phyloP scores from a whole-genome alignment of 371 early-diverging fungal genomes.

The Lichtheimia ornata region DNA sequence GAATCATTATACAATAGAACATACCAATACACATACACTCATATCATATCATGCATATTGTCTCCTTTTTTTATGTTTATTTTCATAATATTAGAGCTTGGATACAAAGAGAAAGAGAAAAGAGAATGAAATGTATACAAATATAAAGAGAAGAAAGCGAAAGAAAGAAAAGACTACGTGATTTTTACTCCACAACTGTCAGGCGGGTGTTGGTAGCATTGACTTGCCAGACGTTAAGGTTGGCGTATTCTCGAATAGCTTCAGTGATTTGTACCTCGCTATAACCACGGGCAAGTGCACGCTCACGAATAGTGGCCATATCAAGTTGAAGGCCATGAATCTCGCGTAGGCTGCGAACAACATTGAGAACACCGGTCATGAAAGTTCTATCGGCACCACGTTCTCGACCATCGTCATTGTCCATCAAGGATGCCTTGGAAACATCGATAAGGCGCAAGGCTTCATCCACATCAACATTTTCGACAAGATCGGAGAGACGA shows the following conservation, averaged over 20 bases:
- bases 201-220: slow-evolving; percentile 66
- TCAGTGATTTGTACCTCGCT: slow-evolving; percentile 73
- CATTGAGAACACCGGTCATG: slow-evolving; percentile 63
- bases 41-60: slow-evolving; percentile 1
- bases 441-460: slow-evolving; percentile 92
- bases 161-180: not conserved
- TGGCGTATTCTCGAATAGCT: slow-evolving; percentile 70
- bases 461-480: slow-evolving; percentile 90
- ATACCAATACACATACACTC: not conserved
- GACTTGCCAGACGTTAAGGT: slow-evolving; percentile 76
- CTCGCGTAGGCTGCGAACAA: slow-evolving; percentile 48
- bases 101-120: slow-evolving; percentile 3
- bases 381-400: slow-evolving; percentile 41
- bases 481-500: slow-evolving; percentile 80
- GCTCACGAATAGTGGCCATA: slow-evolving; percentile 62
- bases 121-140: slow-evolving; percentile 5
- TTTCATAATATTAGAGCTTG: not conserved
- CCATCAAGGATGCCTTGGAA: slow-evolving; percentile 67
- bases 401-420: slow-evolving; percentile 44
- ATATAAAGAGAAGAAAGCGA: slow-evolving; percentile 8
- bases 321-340: slow-evolving; percentile 26
- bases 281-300: slow-evolving; percentile 76
- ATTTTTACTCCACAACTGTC: slow-evolving; percentile 46
- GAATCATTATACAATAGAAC: slow-evolving; percentile 5
- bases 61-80: slow-evolving; percentile 6